Conservation (phyloP, 1,284 basidiomycete species). For the Tilletia horrida region DNA sequence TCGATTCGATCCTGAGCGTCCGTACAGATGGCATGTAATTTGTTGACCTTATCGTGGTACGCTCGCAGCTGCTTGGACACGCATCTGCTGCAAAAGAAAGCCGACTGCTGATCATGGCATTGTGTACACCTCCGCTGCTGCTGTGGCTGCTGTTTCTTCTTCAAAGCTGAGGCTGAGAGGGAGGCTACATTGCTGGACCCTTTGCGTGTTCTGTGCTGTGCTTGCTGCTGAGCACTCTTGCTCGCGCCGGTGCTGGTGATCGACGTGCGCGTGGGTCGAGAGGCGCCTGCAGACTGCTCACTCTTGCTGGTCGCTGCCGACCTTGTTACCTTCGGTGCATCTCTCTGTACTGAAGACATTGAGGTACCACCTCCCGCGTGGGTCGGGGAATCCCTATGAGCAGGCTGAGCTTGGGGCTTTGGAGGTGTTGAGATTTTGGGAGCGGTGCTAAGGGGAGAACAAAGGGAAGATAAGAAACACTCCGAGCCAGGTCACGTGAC, state of each 20-base stretch:
- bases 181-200: slow-evolving; percentile 3
- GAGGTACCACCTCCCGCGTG: too few relatives aligned
- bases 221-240: neutral
- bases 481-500: too few relatives aligned
- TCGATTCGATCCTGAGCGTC: slow-evolving; percentile 8
- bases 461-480: too few relatives aligned
- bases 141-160: neutral
- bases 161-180: neutral
- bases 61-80: slow-evolving; percentile 28
- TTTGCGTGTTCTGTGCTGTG: neutral
- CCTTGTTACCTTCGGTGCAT: too few relatives aligned
- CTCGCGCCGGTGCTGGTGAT: neutral
- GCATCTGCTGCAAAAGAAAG: slow-evolving; percentile 37
- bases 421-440: too few relatives aligned
- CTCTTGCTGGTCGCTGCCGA: too few relatives aligned
- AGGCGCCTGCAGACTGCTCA: too few relatives aligned
- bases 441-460: too few relatives aligned
- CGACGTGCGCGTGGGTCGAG: too few relatives aligned
- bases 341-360: too few relatives aligned
- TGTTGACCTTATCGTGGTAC: slow-evolving; percentile 29
- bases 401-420: too few relatives aligned
- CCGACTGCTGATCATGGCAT: slow-evolving; percentile 29
- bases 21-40: slow-evolving; percentile 24
- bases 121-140: slow-evolving; percentile 24
- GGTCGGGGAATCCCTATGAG: too few relatives aligned